Percentiles rank a stretch among this genome's conserved stretches.
Evolutionary conservation across 345 rosid species (phyloP).

Genomic region (Anastatica hierochuntica): DNA sequence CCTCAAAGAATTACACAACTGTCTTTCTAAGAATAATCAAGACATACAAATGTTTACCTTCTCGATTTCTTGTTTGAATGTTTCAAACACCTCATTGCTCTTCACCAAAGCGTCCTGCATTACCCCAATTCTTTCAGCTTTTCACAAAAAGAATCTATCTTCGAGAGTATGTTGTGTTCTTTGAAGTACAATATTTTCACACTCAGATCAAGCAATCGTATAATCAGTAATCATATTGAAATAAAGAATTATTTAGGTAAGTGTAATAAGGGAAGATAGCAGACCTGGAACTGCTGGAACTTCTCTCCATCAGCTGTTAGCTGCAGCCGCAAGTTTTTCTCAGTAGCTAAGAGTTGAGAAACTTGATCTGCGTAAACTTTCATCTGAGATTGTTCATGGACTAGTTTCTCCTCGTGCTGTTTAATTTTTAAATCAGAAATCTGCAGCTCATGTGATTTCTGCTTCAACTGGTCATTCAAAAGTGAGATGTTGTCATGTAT

Average conservation of each 20-base stretch:
- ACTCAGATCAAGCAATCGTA: neutral
- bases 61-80: constrained; percentile 90
- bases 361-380: constrained; percentile 87
- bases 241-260: neutral
- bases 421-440: constrained; percentile 65
- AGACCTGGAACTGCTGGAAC: constrained; percentile 89
- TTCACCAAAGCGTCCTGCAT: constrained; percentile 79
- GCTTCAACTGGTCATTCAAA: constrained; percentile 58
- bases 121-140: neutral
- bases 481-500: constrained; percentile 8
- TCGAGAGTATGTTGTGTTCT: neutral
- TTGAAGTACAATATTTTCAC: neutral
- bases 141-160: neutral
- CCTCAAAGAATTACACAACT: too few species aligned
- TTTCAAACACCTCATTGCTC: constrained; percentile 92
- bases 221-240: neutral
- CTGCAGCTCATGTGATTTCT: constrained; percentile 77
- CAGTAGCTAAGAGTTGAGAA: constrained; percentile 71
- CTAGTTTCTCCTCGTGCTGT: constrained; percentile 76
- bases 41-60: constrained; percentile 41
- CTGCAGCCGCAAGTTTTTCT: constrained; percentile 75
- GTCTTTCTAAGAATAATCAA: too few species aligned
- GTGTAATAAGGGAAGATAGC: neutral
- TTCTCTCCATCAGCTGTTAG: constrained; percentile 90
- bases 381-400: constrained; percentile 84